phyloP scores from a whole-genome alignment of 768 basidiomycete genomes.

The Pulveroboletus sp. region DNA sequence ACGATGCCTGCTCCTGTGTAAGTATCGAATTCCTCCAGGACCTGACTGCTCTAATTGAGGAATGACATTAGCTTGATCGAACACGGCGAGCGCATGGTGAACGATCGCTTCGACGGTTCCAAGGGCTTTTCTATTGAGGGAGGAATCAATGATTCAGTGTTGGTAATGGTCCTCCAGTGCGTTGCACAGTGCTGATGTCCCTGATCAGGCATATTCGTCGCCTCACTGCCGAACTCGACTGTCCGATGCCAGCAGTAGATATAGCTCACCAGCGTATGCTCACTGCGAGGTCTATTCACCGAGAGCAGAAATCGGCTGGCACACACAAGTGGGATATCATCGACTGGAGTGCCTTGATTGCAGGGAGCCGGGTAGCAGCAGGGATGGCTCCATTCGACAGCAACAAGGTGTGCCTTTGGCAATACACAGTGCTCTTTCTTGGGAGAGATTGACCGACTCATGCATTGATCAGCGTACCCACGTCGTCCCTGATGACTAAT shows the following conservation, averaged over 20 bases:
- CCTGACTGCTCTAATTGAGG: constrained; percentile 1
- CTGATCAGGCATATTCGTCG: constrained; percentile 57
- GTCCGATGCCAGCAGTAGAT: constrained; percentile 69
- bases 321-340: constrained; percentile 51
- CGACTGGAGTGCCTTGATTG: constrained; percentile 82
- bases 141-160: constrained; percentile 83
- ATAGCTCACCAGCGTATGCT: constrained; percentile 74
- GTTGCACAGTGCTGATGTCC: constrained; percentile 4
- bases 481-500: constrained; percentile 23
- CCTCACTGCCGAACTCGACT: constrained; percentile 58
- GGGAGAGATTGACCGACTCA: too few relatives aligned
- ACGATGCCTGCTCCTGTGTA: constrained; percentile 64
- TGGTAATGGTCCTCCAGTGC: constrained; percentile 16
- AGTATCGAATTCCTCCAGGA: constrained; percentile 8
- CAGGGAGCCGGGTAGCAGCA: constrained; percentile 70
- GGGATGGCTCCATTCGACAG: constrained; percentile 50
- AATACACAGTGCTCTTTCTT: too few relatives aligned
- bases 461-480: constrained; percentile 8
- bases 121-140: constrained; percentile 77
- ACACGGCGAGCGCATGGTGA: constrained; percentile 65
- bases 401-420: constrained; percentile 21
- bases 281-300: constrained; percentile 70
- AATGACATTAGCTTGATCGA: constrained; percentile 38
- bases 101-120: constrained; percentile 69
- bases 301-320: constrained; percentile 39